Percentiles rank a stretch among this genome's conserved stretches.
phyloP scores from a whole-genome alignment of 306 rosid genomes.

The Vigna hirtella region DNA sequence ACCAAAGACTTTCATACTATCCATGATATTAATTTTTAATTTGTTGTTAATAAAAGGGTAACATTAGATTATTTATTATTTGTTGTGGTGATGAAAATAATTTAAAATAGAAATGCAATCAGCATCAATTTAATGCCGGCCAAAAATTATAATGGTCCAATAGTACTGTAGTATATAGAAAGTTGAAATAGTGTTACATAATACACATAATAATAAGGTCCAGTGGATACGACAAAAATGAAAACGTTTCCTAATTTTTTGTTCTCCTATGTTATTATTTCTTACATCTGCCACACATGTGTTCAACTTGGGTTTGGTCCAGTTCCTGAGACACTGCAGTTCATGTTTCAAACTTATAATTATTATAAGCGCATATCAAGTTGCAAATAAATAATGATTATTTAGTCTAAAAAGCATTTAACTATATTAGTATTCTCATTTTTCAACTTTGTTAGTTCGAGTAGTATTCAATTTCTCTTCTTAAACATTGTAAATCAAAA shows the following conservation, averaged over 20 bases:
- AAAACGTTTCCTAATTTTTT: background rate
- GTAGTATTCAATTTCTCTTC: too few relatives aligned
- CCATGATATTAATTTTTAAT: too few relatives aligned
- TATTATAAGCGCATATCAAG: too few relatives aligned
- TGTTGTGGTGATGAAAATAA: too few relatives aligned
- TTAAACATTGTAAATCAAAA: too few relatives aligned
- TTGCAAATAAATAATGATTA: too few relatives aligned
- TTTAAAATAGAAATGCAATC: background rate
- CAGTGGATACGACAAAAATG: conserved; percentile 3
- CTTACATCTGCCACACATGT: conserved; percentile 3
- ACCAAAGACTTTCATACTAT: too few relatives aligned
- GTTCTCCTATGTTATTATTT: background rate
- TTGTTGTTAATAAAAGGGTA: too few relatives aligned
- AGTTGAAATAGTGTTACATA: background rate
- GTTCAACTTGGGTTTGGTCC: background rate
- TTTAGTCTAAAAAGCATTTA: too few relatives aligned
- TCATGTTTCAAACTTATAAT: background rate
- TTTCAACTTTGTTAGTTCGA: too few relatives aligned
- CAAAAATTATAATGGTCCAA: background rate
- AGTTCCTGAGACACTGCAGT: background rate
- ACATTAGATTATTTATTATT: too few relatives aligned
- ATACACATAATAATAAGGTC: background rate
- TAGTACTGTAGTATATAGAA: background rate
- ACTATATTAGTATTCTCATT: too few relatives aligned
- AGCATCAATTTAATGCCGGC: conserved; percentile 1